Conservation (phyloP, 768 basidiomycete species). For the Pholiota microspora region DNA sequence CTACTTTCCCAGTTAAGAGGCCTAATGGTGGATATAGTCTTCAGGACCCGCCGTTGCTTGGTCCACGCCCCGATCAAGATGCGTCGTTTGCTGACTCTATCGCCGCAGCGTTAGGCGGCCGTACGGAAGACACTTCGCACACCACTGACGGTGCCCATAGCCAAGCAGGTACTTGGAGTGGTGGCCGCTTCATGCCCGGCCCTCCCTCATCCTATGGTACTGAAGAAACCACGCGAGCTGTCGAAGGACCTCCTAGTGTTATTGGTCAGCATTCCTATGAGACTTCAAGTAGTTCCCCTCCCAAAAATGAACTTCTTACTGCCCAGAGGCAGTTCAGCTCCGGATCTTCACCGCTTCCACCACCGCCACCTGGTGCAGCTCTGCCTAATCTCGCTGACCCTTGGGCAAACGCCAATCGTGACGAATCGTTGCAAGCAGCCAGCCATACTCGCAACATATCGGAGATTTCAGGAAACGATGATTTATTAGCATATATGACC, state of each 20-base stretch:
- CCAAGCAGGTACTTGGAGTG: constrained; percentile 10
- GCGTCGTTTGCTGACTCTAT: constrained; percentile 36
- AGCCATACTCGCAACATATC: constrained; percentile 8
- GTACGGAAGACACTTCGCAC: constrained; percentile 6
- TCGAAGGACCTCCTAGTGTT: background rate
- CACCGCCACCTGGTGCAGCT: constrained; percentile 22
- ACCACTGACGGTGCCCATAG: constrained; percentile 11
- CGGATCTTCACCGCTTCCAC: constrained; percentile 4
- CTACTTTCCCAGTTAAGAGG: constrained; percentile 62
- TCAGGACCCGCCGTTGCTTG: constrained; percentile 27
- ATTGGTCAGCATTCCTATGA: background rate
- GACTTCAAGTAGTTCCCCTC: background rate
- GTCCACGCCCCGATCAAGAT: constrained; percentile 20
- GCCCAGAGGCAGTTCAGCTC: background rate
- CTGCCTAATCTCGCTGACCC: constrained; percentile 17
- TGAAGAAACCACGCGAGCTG: background rate
- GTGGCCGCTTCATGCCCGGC: background rate
- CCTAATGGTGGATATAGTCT: constrained; percentile 21
- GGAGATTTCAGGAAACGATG: constrained; percentile 28
- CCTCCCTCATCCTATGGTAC: background rate
- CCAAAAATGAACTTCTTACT: background rate
- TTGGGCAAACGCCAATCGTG: constrained; percentile 14
- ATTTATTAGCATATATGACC: constrained; percentile 38
- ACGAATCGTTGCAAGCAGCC: constrained; percentile 9
- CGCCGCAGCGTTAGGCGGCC: constrained; percentile 28